Evolutionary conservation across 1,139 yeast genomes (phyloP), one percentile per base, ranked within the genome.

Genomic region (Hansenula sp.): DNA sequence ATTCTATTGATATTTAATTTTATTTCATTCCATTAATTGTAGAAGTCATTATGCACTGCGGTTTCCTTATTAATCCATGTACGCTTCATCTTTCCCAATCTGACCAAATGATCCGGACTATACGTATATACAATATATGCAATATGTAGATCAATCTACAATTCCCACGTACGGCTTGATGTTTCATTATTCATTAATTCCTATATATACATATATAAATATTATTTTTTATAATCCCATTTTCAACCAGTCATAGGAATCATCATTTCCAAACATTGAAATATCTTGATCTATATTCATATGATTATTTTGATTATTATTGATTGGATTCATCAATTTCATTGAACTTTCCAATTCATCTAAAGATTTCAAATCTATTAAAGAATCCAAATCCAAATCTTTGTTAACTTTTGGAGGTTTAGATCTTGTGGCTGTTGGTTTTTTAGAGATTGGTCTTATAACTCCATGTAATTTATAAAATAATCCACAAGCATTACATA

Each of bases 401-500:
- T n/a, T 13, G 27, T 15, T 33, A 4, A 24, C 12, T 5, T 30
- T 37, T 6, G 24, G 24, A 3, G 19, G 10, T 25, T 21, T 36
- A 19, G 33, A 13, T 25, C 27, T 15, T 17, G 27, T 11, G 12
- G 30, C 7, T 18, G 25, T 15, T 33, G 32, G 5, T 31, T 24
- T n/a, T n/a, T n/a, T n/a, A n/a, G n/a, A n/a, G 18, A 38, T 32
- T 9, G 97, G 97, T 49, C 97, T 72, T 31, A 91, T 93, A 25
- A 91, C 88, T 18, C 97, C 97, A 59, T 90, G 96, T 38, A 90
- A 72, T 65, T 90, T 90, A 54, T 85, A 72, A 57, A 90, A 90
- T 48, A 91, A 69, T 0, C 97, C 97, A 67, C 97, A 90, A 0
- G 97, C 97, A 63, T 90, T 91, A 61, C 97, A 90, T 48, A 90